Conservation (phyloP, 2,329 filamentous ascomycete species). For the Penicillium sp. region DNA sequence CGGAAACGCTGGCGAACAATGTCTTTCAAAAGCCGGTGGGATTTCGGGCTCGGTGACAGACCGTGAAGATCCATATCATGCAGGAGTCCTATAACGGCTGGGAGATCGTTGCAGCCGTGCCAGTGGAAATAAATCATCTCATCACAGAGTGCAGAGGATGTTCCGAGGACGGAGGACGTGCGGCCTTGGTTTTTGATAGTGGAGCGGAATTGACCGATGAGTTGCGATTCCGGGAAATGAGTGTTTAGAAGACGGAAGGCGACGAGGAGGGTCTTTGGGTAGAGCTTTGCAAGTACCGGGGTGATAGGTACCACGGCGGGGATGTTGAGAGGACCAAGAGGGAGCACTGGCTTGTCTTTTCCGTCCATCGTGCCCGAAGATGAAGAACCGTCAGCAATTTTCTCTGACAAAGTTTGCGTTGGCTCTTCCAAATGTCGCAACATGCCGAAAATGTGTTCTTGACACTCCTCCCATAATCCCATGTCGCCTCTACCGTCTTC, state of each 20-base stretch:
- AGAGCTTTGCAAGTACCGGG: slow-evolving; percentile 36
- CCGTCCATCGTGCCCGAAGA: not conserved
- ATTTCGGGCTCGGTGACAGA: slow-evolving; percentile 36
- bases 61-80: slow-evolving; percentile 47
- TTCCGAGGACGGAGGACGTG: slow-evolving; percentile 43
- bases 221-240: slow-evolving; percentile 41
- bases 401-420: slow-evolving; percentile 1
- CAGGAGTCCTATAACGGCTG: slow-evolving; percentile 39
- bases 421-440: slow-evolving; percentile 26
- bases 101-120: slow-evolving; percentile 42
- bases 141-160: slow-evolving; percentile 44
- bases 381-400: not conserved
- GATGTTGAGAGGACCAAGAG: slow-evolving; percentile 26
- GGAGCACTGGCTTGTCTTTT: not conserved
- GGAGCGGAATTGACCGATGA: slow-evolving; percentile 41
- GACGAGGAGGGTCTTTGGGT: slow-evolving; percentile 41
- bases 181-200: slow-evolving; percentile 42
- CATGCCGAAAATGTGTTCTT: slow-evolving; percentile 41
- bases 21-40: slow-evolving; percentile 29
- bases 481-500: slow-evolving; percentile 31
- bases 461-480: slow-evolving; percentile 41
- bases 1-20: slow-evolving; percentile 29
- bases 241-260: slow-evolving; percentile 41
- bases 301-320: slow-evolving; percentile 31
- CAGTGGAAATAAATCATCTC: slow-evolving; percentile 45